Base-by-base conservation (phyloP, 441 rosid genomes). In the Syzygium malaccense region DNA sequence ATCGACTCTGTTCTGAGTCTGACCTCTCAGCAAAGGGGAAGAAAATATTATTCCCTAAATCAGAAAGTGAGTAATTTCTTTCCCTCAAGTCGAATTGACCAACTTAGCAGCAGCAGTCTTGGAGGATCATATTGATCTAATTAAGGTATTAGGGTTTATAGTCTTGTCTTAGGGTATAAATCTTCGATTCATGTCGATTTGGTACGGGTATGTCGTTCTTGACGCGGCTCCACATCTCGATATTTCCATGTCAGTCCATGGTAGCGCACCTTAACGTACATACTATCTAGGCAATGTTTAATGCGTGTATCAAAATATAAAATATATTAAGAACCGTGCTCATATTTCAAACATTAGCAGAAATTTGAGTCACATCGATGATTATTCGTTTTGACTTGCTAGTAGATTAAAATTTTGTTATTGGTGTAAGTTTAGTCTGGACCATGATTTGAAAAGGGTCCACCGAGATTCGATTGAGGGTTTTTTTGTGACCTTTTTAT, bases 201-300 rank as follows among this genome's bases (percentile, higher is more conserved):
- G 3, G 14, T 41, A 41, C 83, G 41, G 0, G 5, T 37, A 23
- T 11, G n/a, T 6, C 13, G n/a, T 23, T 75, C 14, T 41, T 6
- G n/a, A 41, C 18, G 6, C 7, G 18, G 51, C 4, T 75, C 10
- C 6, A 71, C 25, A 2, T 37, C n/a, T 0, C 6, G 49, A 1
- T 41, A 41, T 23, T 41, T 5, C 15, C 5, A 0, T 23, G 48
- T 75, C 14, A 12, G 3, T 25, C 9, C 7, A 6, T 0, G 28
- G 3, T 23, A 23, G 51, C 3, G 2, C 83, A 12, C 18, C 51
- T 41, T 12, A 75, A 2, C 14, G 1, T 41, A 0, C 2, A 23
- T 3, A 37, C 9, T n/a, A 75, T 75, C 28, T 37, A 23, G 80
- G 8, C 5, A 6, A 25, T 41, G n/a, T 41, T 75, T 41, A 37